These are phyloP conservation scores for Artemisia argyi DNA, from an alignment of 129 eudicot species.

Conservation along the genomic window DNA sequence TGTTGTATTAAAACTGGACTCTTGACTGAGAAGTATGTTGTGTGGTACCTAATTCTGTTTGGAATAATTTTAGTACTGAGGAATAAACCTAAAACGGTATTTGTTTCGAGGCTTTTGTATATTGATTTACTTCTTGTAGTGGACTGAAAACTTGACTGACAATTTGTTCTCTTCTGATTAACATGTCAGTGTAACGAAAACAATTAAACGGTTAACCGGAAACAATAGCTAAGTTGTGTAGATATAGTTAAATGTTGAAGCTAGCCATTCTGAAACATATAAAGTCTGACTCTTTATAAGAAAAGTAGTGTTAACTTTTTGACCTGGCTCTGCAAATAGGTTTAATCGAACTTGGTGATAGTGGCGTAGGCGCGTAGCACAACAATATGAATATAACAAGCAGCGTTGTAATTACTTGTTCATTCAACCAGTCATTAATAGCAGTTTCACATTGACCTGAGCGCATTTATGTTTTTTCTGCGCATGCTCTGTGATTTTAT, in stretches of 20 bases:
- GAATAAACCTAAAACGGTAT: conserved; percentile 24
- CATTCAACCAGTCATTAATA: background rate
- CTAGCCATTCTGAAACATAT: background rate
- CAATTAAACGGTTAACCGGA: no score
- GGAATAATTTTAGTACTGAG: conserved; percentile 6
- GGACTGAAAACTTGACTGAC: conserved; percentile 20
- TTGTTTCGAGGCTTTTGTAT: conserved; percentile 1
- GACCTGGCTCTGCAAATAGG: background rate
- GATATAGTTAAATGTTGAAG: no score
- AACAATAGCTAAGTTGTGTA: no score
- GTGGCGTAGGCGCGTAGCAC: no score
- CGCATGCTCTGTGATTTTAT: no score
- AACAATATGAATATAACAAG: background rate
- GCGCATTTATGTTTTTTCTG: conserved; percentile 10
- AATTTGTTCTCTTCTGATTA: conserved; percentile 16
- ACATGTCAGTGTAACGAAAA: background rate
- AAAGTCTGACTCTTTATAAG: background rate
- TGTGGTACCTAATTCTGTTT: no score
- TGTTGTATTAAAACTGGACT: conserved; percentile 15
- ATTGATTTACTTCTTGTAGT: conserved; percentile 1
- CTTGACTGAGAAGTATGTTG: background rate
- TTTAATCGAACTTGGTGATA: background rate
- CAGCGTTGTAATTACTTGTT: conserved; percentile 19
- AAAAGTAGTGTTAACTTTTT: background rate
- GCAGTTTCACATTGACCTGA: conserved; percentile 20